These are phyloP conservation scores for Xerophyta viscosa DNA, from an alignment of 106 monocot species.

Conservation along the genomic window DNA sequence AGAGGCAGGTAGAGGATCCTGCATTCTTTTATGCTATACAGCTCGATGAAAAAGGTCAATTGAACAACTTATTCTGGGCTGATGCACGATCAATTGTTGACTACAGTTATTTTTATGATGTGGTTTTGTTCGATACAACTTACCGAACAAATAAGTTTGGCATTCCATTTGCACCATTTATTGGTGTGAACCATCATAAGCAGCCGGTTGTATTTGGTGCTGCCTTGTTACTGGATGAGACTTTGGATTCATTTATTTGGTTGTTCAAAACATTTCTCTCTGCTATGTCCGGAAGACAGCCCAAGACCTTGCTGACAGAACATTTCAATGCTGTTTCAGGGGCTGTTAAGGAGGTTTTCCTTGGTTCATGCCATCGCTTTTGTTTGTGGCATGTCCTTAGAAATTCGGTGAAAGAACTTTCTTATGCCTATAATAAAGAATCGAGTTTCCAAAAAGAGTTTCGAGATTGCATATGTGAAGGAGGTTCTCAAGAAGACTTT, in stretches of 20 bases:
- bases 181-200: slow-evolving; percentile 60
- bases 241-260: slow-evolving; percentile 56
- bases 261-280: slow-evolving; percentile 44
- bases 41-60: slow-evolving; percentile 41
- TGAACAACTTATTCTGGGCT: slow-evolving; percentile 59
- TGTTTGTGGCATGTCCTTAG: slow-evolving; percentile 52
- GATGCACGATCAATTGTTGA: slow-evolving; percentile 47
- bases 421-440: slow-evolving; percentile 16
- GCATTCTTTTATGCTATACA: slow-evolving; percentile 57
- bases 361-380: slow-evolving; percentile 25
- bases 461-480: slow-evolving; percentile 30
- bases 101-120: slow-evolving; percentile 60
- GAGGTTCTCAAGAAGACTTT: slow-evolving; percentile 29
- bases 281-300: slow-evolving; percentile 43
- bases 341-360: slow-evolving; percentile 19
- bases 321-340: slow-evolving; percentile 17
- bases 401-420: slow-evolving; percentile 24
- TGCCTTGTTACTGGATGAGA: slow-evolving; percentile 56
- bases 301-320: slow-evolving; percentile 46
- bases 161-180: slow-evolving; percentile 45
- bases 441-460: slow-evolving; percentile 37
- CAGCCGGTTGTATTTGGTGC: slow-evolving; percentile 50
- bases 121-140: slow-evolving; percentile 50
- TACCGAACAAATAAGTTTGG: slow-evolving; percentile 28
- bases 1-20: slow-evolving; percentile 39